Evolutionary conservation across 2,329 filamentous ascomycete genomes (phyloP), one percentile per base, ranked within the genome.

Genomic region (Colletotrichum lentis): DNA sequence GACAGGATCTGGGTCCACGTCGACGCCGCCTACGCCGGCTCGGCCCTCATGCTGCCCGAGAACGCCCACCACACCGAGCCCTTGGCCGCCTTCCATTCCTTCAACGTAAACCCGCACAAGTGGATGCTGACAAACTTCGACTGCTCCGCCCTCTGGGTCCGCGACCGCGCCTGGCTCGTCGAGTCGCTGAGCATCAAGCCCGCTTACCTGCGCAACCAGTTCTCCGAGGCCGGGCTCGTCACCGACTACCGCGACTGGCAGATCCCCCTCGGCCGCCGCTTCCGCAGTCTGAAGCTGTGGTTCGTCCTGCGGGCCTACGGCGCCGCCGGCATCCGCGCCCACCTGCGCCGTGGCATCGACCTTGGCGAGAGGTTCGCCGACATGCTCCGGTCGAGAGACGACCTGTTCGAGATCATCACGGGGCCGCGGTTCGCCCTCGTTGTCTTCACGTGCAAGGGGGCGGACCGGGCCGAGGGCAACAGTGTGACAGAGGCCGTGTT

Each of bases 221-320:
- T 90, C 80, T 92, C 91, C 3, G 93, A 96, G 73, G 87, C 86
- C 44, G 94, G 93, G 0, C 85, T 95, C 2, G 95, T 97, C 1
- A 97, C 93, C 27, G 95, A 98, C 79, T 97, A 97, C 82, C 88
- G 95, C 54, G 94, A 98, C 83, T 98, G 95, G 95, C 94, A 97
- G 80, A 96, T 98, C 74, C 94, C 95, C 0, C 88, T 98, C 0
- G 95, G 95, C 10, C 85, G 95, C 3, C 86, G 95, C 18, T 98
- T 98, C 85, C 87, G 95, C 69, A 89, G 91, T 3, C 81, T 98
- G 66, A 98, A 98, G 82, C 90, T 97, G 71, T 98, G 95, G 95
- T 97, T 97, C 76, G 94, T 98, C 8, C 82, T 97, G 73, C 85
- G 95, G 52, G 90, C 86, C 50, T 97, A 94, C 76, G 95, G 95